Evolutionary conservation across 441 rosid genomes (phyloP).

Genomic region (Raphanus hybrid): DNA sequence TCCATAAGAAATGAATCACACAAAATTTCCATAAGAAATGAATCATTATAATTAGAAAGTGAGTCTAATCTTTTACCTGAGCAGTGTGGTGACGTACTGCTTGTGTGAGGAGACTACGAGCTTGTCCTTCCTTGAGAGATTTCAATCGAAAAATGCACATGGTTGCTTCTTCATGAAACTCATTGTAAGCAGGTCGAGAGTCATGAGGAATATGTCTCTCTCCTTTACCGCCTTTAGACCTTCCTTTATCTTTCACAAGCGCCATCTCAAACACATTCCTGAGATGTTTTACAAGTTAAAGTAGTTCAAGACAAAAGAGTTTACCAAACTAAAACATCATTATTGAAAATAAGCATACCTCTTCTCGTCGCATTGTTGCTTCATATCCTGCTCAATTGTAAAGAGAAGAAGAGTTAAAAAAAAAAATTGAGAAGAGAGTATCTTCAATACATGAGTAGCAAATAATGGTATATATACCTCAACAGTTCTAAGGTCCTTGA

Average conservation of each 20-base stretch:
- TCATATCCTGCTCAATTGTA: slow-evolving; percentile 84
- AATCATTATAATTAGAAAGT: slow-evolving; percentile 2
- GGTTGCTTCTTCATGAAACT: slow-evolving; percentile 85
- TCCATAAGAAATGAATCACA: slow-evolving; percentile 17
- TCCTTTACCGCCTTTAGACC: slow-evolving; percentile 70
- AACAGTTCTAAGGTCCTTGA: slow-evolving; percentile 90
- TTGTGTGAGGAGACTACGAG: slow-evolving; percentile 94
- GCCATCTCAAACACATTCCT: slow-evolving; percentile 75
- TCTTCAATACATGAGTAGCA: slow-evolving; percentile 10
- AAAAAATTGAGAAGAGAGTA: neutral
- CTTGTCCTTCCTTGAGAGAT: slow-evolving; percentile 94
- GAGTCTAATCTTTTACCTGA: slow-evolving; percentile 58
- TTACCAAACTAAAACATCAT: slow-evolving; percentile 1
- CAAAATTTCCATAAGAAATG: slow-evolving; percentile 18
- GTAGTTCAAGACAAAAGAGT: slow-evolving; percentile 7
- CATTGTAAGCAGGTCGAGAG: slow-evolving; percentile 75
- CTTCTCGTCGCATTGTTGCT: slow-evolving; percentile 96
- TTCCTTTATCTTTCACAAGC: slow-evolving; percentile 88
- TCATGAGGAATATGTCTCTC: slow-evolving; percentile 63
- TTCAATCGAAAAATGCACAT: slow-evolving; percentile 86
- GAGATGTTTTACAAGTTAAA: slow-evolving; percentile 41
- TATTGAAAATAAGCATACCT: slow-evolving; percentile 53
- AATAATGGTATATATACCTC: slow-evolving; percentile 68
- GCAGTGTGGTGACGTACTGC: slow-evolving; percentile 98
- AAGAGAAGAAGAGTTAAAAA: slow-evolving; percentile 3